Conservation (phyloP, 164 flowering plant species). For the Aristolochia fimbriata region DNA sequence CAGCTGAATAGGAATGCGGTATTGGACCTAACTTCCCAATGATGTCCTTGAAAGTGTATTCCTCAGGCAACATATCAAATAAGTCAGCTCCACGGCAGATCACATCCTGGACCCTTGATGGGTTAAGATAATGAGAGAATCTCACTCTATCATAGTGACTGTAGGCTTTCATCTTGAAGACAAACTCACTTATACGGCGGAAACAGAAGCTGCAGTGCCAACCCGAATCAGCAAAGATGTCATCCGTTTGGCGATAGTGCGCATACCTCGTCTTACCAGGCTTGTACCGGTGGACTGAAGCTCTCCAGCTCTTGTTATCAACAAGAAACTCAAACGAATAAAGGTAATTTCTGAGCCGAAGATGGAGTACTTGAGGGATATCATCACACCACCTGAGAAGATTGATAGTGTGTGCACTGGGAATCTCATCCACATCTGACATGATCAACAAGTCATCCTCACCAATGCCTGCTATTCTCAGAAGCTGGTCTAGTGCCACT, state of each 20-base stretch:
- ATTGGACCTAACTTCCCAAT: conserved; percentile 81
- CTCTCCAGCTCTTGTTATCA: conserved; percentile 80
- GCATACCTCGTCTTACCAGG: conserved; percentile 74
- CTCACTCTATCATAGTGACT: conserved; percentile 80
- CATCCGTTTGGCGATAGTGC: conserved; percentile 67
- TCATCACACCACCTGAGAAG: conserved; percentile 91
- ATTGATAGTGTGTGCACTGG: conserved; percentile 74
- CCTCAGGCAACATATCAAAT: conserved; percentile 94
- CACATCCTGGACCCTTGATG: conserved; percentile 57
- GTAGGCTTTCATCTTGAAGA: conserved; percentile 93
- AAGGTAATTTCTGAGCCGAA: conserved; percentile 60
- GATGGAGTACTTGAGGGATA: conserved; percentile 69
- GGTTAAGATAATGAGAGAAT: conserved; percentile 62
- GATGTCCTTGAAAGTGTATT: conserved; percentile 76
- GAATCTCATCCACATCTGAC: conserved; percentile 96
- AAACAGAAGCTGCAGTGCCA: conserved; percentile 99
- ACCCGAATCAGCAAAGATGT: conserved; percentile 68
- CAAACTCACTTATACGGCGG: conserved; percentile 66
- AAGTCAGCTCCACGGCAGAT: conserved; percentile 72
- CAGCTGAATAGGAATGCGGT: conserved; percentile 72
- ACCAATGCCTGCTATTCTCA: conserved; percentile 66
- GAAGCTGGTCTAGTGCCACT: conserved; percentile 77
- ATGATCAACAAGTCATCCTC: conserved; percentile 86
- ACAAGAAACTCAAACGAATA: conserved; percentile 73
- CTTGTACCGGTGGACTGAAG: conserved; percentile 65